Base-by-base conservation (phyloP, 352 stramenopile species). In the Globisporangium nagaii region DNA sequence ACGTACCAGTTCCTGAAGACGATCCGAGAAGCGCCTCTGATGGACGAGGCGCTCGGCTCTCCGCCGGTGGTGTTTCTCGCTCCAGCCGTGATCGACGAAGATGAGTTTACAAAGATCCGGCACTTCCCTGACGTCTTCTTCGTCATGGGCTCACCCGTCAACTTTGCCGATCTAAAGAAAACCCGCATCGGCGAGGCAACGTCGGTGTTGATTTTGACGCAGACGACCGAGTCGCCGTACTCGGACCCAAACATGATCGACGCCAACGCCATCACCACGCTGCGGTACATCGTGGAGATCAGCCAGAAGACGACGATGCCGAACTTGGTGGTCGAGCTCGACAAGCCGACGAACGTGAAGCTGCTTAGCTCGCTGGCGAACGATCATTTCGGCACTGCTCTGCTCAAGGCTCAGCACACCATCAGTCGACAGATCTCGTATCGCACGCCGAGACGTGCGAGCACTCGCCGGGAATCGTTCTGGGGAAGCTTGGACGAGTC, bases 251-350 rank as follows among this genome's bases (percentile, higher is more conserved):
- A 92, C 47, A 92, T 92, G 82, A 68, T 92, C 6, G 82, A 92
- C 40, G 79, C 82, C 5, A 75, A 92, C 46, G 82, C 82, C 10
- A 92, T 92, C 58, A 92, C 82, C 6, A 88, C 78, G 28, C 66
- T 92, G 56, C 77, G 79, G 1, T 90, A 88, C 51, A 92, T 92
- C 22, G 71, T 92, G 13, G 82, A 92, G 69, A 89, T 86, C 52
- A 86, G 71, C 30, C 77, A 88, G 53, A 75, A 71, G 22, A 73
- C 68, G 5, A 52, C 55, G 20, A 86, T 88, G 68, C 79, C 75
- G 1, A 92, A 90, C 39, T 58, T 92, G 19, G 71, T 92, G 0
- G 77, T 90, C 1, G 82, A 92, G 43, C 56, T 92, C 0, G 80
- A 84, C 28, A 80, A 83, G 15, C 63, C 79, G 4, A 86, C 79